phyloP scores from a whole-genome alignment of 305 asterid genomes.

The Fraxinus xanthoxyloides region DNA sequence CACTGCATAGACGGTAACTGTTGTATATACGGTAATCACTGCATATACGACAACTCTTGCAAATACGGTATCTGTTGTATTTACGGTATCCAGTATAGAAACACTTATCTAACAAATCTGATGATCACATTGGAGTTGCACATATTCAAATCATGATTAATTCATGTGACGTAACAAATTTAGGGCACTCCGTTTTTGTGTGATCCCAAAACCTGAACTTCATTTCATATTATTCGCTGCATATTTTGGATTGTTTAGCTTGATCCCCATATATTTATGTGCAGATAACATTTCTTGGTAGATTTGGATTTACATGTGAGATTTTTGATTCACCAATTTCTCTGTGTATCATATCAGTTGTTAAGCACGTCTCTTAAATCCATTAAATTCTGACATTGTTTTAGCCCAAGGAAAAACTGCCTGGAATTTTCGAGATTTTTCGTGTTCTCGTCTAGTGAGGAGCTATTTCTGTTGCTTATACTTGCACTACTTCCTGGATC shows the following conservation, averaged over 20 bases:
- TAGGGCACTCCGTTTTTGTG: background rate
- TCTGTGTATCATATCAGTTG: background rate
- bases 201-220: background rate
- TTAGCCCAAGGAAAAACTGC: background rate
- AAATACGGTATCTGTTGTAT: too few relatives aligned
- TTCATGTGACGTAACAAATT: background rate
- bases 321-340: background rate
- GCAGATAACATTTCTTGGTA: background rate
- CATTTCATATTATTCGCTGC: background rate
- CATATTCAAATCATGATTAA: background rate
- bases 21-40: too few relatives aligned
- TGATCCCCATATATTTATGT: background rate
- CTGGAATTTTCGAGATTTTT: background rate
- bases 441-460: too few relatives aligned
- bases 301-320: background rate
- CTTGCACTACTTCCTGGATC: conserved; percentile 57
- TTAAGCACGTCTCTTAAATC: background rate
- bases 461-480: background rate
- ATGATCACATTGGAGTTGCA: background rate
- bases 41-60: too few relatives aligned
- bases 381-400: background rate
- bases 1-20: too few relatives aligned
- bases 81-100: too few relatives aligned
- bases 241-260: background rate
- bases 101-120: too few relatives aligned